Conservation (phyloP, 2,329 filamentous ascomycete genomes). For the Ophiostoma sp. region DNA sequence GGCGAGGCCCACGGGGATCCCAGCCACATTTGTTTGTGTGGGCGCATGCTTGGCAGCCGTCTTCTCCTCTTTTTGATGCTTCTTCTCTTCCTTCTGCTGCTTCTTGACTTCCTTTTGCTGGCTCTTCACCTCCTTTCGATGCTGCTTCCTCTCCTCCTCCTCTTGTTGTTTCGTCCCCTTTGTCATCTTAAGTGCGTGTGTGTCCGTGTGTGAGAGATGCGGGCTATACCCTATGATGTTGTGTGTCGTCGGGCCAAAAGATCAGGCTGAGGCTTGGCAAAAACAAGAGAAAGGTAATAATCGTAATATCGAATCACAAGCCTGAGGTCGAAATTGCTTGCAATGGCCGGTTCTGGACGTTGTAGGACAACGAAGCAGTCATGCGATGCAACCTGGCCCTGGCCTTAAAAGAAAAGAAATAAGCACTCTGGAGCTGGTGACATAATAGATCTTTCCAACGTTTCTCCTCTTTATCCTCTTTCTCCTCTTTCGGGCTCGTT, state of each 20-base stretch:
- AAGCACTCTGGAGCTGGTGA: not conserved
- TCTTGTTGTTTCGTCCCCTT: not conserved
- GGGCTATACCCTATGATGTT: not conserved
- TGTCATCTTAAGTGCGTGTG: not conserved
- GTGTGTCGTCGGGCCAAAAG: not conserved
- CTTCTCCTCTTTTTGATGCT: not conserved
- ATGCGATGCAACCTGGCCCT: not conserved
- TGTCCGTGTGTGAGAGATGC: not conserved
- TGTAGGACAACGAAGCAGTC: not conserved
- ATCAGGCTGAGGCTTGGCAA: not conserved
- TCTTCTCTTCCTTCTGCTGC: not conserved
- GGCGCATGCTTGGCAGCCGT: not conserved
- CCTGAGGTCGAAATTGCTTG: not conserved
- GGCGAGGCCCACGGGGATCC: conserved; percentile 30
- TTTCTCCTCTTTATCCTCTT: not conserved
- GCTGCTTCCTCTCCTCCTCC: not conserved
- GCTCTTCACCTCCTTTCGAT: not conserved
- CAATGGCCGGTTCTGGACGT: not conserved
- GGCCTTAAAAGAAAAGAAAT: not conserved
- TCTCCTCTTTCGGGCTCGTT: not conserved
- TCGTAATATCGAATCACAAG: not conserved
- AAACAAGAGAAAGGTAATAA: not conserved
- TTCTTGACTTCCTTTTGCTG: not conserved
- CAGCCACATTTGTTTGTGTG: conserved; percentile 27
- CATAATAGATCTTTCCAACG: not conserved